Percentiles rank a stretch among this genome's conserved stretches.
Conservation (phyloP, 2,329 filamentous ascomycete species). For the Huntiella decipiens region DNA sequence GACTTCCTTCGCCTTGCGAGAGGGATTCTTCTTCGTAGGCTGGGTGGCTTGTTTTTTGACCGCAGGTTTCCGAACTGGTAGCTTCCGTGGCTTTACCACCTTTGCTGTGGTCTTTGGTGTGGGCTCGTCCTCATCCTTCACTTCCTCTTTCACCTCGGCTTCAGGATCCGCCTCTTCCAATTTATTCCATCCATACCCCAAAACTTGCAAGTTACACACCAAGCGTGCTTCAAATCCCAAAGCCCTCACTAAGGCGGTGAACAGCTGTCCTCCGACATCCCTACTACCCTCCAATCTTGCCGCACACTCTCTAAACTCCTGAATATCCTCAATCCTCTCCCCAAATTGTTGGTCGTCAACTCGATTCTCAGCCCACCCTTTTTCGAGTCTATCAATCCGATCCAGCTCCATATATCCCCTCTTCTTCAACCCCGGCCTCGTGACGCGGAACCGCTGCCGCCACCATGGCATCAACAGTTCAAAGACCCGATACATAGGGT, state of each 20-base stretch:
- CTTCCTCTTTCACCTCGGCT: conserved; percentile 17
- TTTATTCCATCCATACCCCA: conserved; percentile 84
- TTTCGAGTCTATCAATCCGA: conserved; percentile 53
- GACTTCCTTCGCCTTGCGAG: background rate
- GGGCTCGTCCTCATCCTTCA: background rate
- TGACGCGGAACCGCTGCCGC: conserved; percentile 66
- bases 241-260: conserved; percentile 65
- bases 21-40: conserved; percentile 5
- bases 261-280: conserved; percentile 76
- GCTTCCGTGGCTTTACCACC: background rate
- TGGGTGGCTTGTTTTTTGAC: too few relatives aligned
- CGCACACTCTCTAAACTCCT: conserved; percentile 51
- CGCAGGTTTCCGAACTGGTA: too few relatives aligned
- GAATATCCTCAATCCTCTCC: conserved; percentile 49
- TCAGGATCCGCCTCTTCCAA: conserved; percentile 52
- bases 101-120: background rate
- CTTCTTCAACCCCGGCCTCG: conserved; percentile 67
- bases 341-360: conserved; percentile 50
- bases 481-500: conserved; percentile 61
- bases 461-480: conserved; percentile 67
- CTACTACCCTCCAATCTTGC: conserved; percentile 58
- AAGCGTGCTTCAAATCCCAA: conserved; percentile 67
- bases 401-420: conserved; percentile 69
- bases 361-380: conserved; percentile 44
- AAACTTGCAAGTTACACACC: conserved; percentile 66